Evolutionary conservation across 176 grass and related monocot genomes (phyloP).

Genomic region (Raddia guianensis): DNA sequence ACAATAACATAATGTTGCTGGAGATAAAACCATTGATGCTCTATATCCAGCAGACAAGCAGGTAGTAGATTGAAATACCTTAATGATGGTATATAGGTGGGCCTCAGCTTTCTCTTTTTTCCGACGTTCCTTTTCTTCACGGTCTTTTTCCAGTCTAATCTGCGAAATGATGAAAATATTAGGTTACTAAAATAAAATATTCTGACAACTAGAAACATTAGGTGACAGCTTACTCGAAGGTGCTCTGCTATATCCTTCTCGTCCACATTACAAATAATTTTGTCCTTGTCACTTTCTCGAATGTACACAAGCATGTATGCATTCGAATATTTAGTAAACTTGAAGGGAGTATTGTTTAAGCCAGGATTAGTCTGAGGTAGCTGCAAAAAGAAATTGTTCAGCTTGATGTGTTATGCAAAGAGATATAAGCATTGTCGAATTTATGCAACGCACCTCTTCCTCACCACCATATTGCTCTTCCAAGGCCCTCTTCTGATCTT

Average conservation of each 20-base stretch:
- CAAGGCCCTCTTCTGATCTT: conserved; percentile 85
- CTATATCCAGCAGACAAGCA: conserved; percentile 6
- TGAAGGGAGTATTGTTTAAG: conserved; percentile 95
- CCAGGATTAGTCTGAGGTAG: conserved; percentile 96
- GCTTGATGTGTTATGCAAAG: conserved; percentile 28
- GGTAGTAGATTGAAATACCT: conserved; percentile 53
- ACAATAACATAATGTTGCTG: conserved; percentile 28
- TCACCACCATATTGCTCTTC: conserved; percentile 99
- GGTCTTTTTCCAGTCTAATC: conserved; percentile 96
- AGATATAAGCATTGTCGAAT: conserved; percentile 4
- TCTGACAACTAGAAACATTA: conserved; percentile 17
- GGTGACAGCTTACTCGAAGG: conserved; percentile 69
- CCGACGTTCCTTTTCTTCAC: conserved; percentile 91
- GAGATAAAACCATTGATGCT: conserved; percentile 10
- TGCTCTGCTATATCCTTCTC: conserved; percentile 98
- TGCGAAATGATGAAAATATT: conserved; percentile 43
- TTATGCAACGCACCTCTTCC: conserved; percentile 70
- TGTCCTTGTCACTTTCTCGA: conserved; percentile 96
- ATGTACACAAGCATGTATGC: conserved; percentile 99
- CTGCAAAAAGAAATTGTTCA: conserved; percentile 50
- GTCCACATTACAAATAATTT: conserved; percentile 97
- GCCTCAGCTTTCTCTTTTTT: conserved; percentile 99
- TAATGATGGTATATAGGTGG: conserved; percentile 97
- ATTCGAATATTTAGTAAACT: conserved; percentile 99
- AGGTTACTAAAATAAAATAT: conserved; percentile 35